Conservation (phyloP, 2,329 filamentous ascomycete genomes). For the Ascochyta clinopodiicola region DNA sequence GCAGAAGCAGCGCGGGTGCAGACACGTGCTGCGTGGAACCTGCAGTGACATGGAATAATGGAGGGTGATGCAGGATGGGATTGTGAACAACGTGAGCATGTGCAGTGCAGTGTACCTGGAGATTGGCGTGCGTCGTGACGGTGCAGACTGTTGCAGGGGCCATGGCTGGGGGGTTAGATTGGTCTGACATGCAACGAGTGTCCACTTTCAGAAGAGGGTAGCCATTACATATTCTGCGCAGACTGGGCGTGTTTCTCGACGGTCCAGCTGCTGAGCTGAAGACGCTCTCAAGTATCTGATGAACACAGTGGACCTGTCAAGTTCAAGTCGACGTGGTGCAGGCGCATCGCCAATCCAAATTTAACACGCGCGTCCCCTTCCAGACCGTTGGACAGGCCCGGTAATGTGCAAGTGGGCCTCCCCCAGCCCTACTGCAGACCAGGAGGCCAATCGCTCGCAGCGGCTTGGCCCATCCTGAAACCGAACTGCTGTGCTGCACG, state of each 20-base stretch:
- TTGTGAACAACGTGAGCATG: background rate
- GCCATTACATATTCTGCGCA: background rate
- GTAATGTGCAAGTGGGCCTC: background rate
- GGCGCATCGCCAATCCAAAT: slow-evolving; percentile 10
- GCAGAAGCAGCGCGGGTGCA: slow-evolving; percentile 21
- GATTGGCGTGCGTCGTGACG: background rate
- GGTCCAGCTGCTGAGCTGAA: background rate
- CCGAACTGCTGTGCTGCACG: background rate
- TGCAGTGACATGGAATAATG: background rate
- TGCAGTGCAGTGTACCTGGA: background rate
- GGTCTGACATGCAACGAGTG: background rate
- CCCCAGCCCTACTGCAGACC: slow-evolving; percentile 1
- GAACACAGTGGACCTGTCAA: too few species aligned
- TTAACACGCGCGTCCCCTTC: slow-evolving; percentile 7
- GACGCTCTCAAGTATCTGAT: background rate
- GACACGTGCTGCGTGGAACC: slow-evolving; percentile 12
- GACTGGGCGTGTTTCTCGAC: background rate
- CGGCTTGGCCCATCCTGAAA: slow-evolving; percentile 3
- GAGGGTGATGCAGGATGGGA: background rate
- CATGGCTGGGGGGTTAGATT: background rate
- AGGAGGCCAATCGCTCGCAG: slow-evolving; percentile 6
- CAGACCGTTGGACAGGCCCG: slow-evolving; percentile 3
- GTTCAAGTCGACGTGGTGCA: slow-evolving; percentile 1
- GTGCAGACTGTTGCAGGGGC: background rate
- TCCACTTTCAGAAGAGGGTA: background rate